phyloP scores from a whole-genome alignment of 129 eudicot genomes.

The Arctium lappa region DNA sequence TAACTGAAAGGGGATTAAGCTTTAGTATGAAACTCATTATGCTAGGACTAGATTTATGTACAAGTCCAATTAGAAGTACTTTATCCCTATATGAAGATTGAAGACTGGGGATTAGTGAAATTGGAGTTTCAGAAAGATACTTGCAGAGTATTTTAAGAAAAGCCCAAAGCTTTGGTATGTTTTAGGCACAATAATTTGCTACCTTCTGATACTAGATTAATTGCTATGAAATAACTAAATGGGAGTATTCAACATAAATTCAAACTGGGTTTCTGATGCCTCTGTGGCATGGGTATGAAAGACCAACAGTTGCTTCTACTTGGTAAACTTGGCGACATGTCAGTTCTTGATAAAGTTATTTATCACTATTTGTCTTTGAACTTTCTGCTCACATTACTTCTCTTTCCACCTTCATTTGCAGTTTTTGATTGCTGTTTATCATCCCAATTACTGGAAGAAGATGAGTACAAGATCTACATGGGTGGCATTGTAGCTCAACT shows the following conservation, averaged over 20 bases:
- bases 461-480: conserved; percentile 47
- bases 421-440: conserved; percentile 73
- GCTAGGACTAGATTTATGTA: background rate
- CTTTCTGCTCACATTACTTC: background rate
- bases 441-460: conserved; percentile 45
- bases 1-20: background rate
- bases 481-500: conserved; percentile 52
- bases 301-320: background rate
- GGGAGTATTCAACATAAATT: background rate
- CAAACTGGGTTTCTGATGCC: background rate
- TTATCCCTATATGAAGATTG: background rate
- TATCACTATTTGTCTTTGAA: background rate
- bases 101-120: background rate
- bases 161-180: background rate
- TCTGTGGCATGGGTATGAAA: background rate
- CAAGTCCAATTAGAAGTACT: background rate
- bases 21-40: background rate
- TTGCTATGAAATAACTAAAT: background rate
- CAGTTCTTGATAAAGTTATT: background rate
- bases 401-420: conserved; percentile 22
- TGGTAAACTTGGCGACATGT: background rate
- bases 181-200: background rate
- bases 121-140: background rate
- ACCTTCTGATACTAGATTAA: background rate
- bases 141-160: conserved; percentile 7